phyloP scores from a whole-genome alignment of 1,139 yeast genomes.

The Hansenula sp. region DNA sequence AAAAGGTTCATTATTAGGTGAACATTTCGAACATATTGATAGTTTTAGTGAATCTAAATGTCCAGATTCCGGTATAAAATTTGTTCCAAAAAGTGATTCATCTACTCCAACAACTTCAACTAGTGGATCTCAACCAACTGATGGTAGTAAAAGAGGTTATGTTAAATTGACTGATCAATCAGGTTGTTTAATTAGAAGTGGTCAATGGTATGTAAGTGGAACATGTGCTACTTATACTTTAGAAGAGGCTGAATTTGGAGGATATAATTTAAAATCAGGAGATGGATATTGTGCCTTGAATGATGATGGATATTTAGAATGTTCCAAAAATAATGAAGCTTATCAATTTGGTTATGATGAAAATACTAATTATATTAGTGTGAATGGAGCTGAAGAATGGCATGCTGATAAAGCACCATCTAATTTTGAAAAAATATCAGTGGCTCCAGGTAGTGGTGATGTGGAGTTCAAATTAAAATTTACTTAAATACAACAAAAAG shows the following conservation, averaged over 20 bases:
- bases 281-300: constrained; percentile 48
- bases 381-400: constrained; percentile 66
- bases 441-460: constrained; percentile 50
- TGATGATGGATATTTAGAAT: constrained; percentile 29
- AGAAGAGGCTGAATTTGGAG: constrained; percentile 53
- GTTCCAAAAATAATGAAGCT: constrained; percentile 35
- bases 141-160: constrained; percentile 32
- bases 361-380: constrained; percentile 43
- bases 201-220: constrained; percentile 79
- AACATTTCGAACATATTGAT: constrained; percentile 63
- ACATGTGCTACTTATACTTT: constrained; percentile 77
- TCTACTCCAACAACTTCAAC: constrained; percentile 30
- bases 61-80: constrained; percentile 65
- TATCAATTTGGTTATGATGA: constrained; percentile 52
- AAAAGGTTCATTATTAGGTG: constrained; percentile 66
- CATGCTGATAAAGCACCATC: constrained; percentile 50
- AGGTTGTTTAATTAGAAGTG: constrained; percentile 83
- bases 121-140: constrained; percentile 26
- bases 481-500: neutral
- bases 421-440: constrained; percentile 47
- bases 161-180: constrained; percentile 49
- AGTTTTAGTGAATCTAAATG: constrained; percentile 55
- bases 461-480: constrained; percentile 40
- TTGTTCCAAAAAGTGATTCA: constrained; percentile 69
- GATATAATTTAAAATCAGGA: constrained; percentile 26